A percentile compares a stretch with the other conserved stretches of the same genome.
Conservation (phyloP, 192 early-diverging fungal species). For the Spizellomyces punctatus region DNA sequence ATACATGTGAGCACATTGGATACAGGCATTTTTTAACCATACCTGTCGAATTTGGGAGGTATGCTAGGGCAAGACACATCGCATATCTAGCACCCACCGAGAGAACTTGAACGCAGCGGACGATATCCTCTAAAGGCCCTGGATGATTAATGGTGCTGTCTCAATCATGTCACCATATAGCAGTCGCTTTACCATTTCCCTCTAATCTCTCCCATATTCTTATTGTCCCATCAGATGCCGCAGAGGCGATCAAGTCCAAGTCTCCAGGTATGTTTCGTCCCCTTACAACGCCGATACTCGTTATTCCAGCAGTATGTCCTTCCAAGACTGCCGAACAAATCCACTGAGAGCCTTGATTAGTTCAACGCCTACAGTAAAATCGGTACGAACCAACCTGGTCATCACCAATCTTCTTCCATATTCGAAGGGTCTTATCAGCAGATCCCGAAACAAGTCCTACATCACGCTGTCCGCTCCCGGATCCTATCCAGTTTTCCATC, state of each 20-base stretch:
- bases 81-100: constrained; percentile 67
- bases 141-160: background rate
- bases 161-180: too few relatives aligned
- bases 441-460: constrained; percentile 77
- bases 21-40: too few relatives aligned
- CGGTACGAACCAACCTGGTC: background rate
- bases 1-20: too few relatives aligned
- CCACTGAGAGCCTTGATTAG: too few relatives aligned
- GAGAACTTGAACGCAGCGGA: constrained; percentile 70
- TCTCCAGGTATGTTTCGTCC: constrained; percentile 43
- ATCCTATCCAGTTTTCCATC: too few relatives aligned
- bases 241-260: constrained; percentile 65
- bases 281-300: constrained; percentile 63
- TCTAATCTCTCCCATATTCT: constrained; percentile 60
- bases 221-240: constrained; percentile 73
- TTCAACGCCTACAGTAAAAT: constrained; percentile 41
- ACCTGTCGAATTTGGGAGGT: constrained; percentile 59
- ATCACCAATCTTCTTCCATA: constrained; percentile 62
- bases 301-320: constrained; percentile 69
- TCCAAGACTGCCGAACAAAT: constrained; percentile 64
- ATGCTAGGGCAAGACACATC: constrained; percentile 66
- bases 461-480: constrained; percentile 37
- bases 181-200: too few relatives aligned
- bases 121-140: constrained; percentile 34
- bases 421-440: constrained; percentile 72